Evolutionary conservation across 768 basidiomycete genomes (phyloP).

Genomic region (Imleria badia): DNA sequence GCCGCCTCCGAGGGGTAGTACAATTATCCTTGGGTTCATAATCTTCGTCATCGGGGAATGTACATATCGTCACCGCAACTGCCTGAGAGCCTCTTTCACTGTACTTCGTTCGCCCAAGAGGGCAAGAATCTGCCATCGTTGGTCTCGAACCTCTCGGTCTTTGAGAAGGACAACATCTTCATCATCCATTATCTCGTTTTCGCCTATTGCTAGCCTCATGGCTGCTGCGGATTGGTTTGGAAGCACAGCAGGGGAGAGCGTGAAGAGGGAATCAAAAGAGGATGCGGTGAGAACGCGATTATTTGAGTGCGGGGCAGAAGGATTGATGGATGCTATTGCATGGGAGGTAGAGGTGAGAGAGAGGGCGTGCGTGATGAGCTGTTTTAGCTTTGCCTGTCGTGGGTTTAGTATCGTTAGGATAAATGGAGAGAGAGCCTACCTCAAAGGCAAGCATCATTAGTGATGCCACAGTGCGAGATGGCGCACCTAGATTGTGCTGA

Average conservation of each 20-base stretch:
- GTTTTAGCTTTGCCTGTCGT: constrained; percentile 73
- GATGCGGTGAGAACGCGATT: constrained; percentile 57
- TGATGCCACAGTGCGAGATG: constrained; percentile 61
- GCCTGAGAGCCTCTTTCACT: constrained; percentile 56
- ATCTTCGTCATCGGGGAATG: neutral
- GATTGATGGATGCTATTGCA: constrained; percentile 72
- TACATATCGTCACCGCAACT: constrained; percentile 26
- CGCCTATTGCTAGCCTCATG: constrained; percentile 62
- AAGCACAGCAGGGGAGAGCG: constrained; percentile 71
- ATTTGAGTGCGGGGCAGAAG: constrained; percentile 45
- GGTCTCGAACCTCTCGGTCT: constrained; percentile 65
- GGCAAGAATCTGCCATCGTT: constrained; percentile 76
- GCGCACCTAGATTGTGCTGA: constrained; percentile 65
- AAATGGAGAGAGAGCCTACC: constrained; percentile 38
- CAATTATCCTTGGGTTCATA: neutral
- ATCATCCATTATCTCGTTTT: constrained; percentile 45
- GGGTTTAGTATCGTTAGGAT: neutral
- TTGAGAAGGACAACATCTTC: constrained; percentile 53
- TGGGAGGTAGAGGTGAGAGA: constrained; percentile 75
- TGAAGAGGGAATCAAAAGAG: constrained; percentile 77
- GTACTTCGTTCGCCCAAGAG: constrained; percentile 72
- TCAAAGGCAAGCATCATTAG: constrained; percentile 79
- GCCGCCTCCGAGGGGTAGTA: neutral
- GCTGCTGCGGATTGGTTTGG: constrained; percentile 79
- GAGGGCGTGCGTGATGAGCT: constrained; percentile 77